A percentile compares a stretch with the other conserved stretches of the same genome.
Conservation (phyloP, 2,329 filamentous ascomycete species). For the Fusarium bulbicola region DNA sequence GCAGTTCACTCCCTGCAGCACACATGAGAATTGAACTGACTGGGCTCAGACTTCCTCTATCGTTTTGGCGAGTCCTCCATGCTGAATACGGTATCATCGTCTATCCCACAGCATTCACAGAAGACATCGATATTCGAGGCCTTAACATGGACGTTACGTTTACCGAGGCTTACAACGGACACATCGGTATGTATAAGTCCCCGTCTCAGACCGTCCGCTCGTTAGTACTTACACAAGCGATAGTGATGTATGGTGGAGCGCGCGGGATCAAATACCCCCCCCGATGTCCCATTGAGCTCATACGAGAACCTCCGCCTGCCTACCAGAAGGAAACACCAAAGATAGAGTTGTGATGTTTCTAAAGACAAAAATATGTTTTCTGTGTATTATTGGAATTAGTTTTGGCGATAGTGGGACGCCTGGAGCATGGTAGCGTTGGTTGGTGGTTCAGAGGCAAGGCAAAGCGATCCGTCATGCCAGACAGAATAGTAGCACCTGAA, state of each 20-base stretch:
- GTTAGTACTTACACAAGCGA: neutral
- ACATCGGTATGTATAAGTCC: slow-evolving; percentile 45
- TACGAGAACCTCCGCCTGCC: slow-evolving; percentile 50
- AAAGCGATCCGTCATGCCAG: neutral
- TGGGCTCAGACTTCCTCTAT: slow-evolving; percentile 45
- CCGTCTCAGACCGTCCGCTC: neutral
- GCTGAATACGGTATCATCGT: slow-evolving; percentile 53
- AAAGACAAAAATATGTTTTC: neutral
- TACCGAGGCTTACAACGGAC: slow-evolving; percentile 49
- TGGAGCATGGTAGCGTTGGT: slow-evolving; percentile 9
- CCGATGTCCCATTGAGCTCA: slow-evolving; percentile 50
- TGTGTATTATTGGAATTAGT: slow-evolving; percentile 9
- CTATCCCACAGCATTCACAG: slow-evolving; percentile 51
- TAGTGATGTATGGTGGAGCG: slow-evolving; percentile 50
- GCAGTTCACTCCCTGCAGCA: neutral
- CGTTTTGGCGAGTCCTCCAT: slow-evolving; percentile 52
- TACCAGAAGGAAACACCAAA: slow-evolving; percentile 43
- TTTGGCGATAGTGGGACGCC: slow-evolving; percentile 3
- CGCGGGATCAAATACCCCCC: slow-evolving; percentile 43
- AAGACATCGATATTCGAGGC: slow-evolving; percentile 47
- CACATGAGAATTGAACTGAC: neutral
- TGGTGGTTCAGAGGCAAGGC: slow-evolving; percentile 2
- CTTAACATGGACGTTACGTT: slow-evolving; percentile 49
- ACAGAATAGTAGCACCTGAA: slow-evolving; percentile 2
- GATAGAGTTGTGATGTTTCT: neutral